These are phyloP conservation scores for Clonostachys rhizophaga DNA, from an alignment of 2,329 filamentous ascomycete genomes.

Conservation along the genomic window DNA sequence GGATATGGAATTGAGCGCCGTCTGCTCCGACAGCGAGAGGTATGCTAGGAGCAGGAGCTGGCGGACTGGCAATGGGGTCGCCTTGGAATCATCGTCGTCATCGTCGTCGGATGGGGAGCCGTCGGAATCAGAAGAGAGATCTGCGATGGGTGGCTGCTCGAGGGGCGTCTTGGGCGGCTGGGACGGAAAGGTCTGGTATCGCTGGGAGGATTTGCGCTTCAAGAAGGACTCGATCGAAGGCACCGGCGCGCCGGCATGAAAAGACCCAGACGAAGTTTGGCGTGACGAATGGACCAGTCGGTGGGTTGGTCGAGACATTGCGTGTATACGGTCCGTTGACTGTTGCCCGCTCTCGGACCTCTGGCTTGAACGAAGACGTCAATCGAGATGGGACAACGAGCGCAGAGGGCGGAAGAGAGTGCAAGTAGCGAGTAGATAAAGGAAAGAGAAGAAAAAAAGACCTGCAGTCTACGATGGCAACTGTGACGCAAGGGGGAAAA, in stretches of 20 bases:
- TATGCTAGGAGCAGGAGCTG: slow-evolving; percentile 84
- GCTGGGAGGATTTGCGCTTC: slow-evolving; percentile 40
- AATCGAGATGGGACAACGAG: too few species aligned
- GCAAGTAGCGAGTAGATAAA: too few species aligned
- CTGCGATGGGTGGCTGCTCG: slow-evolving; percentile 30
- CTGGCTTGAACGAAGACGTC: too few species aligned
- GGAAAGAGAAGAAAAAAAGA: too few species aligned
- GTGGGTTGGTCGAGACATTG: slow-evolving; percentile 4
- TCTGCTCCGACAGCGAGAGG: slow-evolving; percentile 90
- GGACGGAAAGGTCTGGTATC: slow-evolving; percentile 80
- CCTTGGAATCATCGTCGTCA: slow-evolving; percentile 15
- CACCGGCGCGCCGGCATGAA: slow-evolving; percentile 47
- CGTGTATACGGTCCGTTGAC: not conserved
- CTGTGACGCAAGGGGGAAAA: too few species aligned
- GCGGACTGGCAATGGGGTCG: slow-evolving; percentile 71
- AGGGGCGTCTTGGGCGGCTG: slow-evolving; percentile 65
- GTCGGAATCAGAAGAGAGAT: slow-evolving; percentile 7
- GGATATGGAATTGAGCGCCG: slow-evolving; percentile 91
- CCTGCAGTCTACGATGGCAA: too few species aligned
- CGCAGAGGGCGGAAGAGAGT: too few species aligned
- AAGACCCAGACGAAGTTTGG: slow-evolving; percentile 36
- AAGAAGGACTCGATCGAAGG: slow-evolving; percentile 23
- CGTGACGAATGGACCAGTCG: slow-evolving; percentile 1
- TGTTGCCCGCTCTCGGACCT: too few species aligned
- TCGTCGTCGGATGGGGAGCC: slow-evolving; percentile 18